Conservation (phyloP, 164 flowering plant genomes). For the Vitis labrusca region DNA sequence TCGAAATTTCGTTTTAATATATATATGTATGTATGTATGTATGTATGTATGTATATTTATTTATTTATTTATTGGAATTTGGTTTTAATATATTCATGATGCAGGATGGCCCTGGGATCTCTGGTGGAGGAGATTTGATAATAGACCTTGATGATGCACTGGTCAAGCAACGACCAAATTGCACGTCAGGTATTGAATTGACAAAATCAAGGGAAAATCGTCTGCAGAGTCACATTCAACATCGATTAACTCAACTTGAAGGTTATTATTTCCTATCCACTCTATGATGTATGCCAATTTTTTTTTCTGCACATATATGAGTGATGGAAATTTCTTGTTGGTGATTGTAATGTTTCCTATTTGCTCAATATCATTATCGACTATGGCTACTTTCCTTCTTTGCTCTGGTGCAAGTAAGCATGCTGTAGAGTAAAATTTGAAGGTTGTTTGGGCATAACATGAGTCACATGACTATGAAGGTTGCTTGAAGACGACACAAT, state of each 20-base stretch:
- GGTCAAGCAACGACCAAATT: conserved; percentile 47
- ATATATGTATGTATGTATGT: background rate
- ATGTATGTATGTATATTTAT: too few species aligned
- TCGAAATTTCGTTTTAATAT: background rate
- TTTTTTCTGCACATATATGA: background rate
- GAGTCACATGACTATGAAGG: too few species aligned
- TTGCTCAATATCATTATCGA: background rate
- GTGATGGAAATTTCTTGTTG: background rate
- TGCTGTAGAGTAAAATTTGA: too few species aligned
- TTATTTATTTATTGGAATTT: conserved; percentile 2
- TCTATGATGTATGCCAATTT: background rate
- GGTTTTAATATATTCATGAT: conserved; percentile 7
- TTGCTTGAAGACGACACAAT: too few species aligned
- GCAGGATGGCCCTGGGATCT: conserved; percentile 36
- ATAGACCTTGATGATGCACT: conserved; percentile 75
- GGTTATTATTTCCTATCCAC: conserved; percentile 33
- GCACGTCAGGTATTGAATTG: conserved; percentile 56
- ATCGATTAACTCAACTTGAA: conserved; percentile 81
- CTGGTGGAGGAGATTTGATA: conserved; percentile 49
- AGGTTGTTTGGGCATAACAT: too few species aligned
- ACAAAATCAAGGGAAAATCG: conserved; percentile 49
- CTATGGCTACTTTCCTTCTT: too few species aligned
- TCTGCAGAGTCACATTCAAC: conserved; percentile 53
- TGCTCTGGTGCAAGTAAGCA: too few species aligned
- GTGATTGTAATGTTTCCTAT: conserved; percentile 1